These are phyloP conservation scores for Fusarium sarcochroum DNA, from an alignment of 2,329 filamentous ascomycete genomes.

Conservation along the genomic window DNA sequence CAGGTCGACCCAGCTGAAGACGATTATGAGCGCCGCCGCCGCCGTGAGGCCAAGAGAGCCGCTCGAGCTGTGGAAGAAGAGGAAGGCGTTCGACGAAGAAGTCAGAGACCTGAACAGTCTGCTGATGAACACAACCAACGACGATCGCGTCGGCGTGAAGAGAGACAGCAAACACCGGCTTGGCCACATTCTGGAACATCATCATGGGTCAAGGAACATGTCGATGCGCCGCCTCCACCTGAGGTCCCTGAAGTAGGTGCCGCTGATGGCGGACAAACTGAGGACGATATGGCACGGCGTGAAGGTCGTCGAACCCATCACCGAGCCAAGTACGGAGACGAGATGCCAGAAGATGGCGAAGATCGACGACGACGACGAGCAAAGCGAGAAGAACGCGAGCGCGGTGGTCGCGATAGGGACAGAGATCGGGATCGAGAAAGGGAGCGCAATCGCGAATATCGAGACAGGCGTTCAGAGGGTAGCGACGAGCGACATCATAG, in stretches of 20 bases:
- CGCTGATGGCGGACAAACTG: constrained; percentile 55
- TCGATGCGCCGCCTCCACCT: constrained; percentile 72
- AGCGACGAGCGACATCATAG: constrained; percentile 61
- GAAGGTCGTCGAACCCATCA: constrained; percentile 64
- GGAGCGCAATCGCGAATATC: constrained; percentile 26
- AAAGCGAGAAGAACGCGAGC: constrained; percentile 59
- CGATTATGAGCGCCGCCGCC: constrained; percentile 67
- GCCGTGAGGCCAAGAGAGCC: constrained; percentile 67
- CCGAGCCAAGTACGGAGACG: constrained; percentile 60
- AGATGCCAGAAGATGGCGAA: constrained; percentile 59
- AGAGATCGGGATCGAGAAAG: constrained; percentile 48
- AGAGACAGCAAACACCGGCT: constrained; percentile 52
- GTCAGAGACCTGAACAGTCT: constrained; percentile 54
- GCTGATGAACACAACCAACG: constrained; percentile 63
- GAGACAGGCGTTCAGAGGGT: constrained; percentile 57
- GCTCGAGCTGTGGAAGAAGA: constrained; percentile 58
- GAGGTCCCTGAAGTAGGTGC: constrained; percentile 53
- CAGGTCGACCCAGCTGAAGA: constrained; percentile 63
- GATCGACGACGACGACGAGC: constrained; percentile 60
- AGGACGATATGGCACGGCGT: constrained; percentile 65
- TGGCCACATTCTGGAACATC: constrained; percentile 76
- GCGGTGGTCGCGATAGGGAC: constrained; percentile 26
- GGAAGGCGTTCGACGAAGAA: constrained; percentile 51
- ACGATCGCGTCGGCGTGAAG: constrained; percentile 55
- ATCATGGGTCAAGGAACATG: constrained; percentile 76